These are phyloP conservation scores for Prunella vulgaris DNA, from an alignment of 257 asterid genomes.

Conservation along the genomic window DNA sequence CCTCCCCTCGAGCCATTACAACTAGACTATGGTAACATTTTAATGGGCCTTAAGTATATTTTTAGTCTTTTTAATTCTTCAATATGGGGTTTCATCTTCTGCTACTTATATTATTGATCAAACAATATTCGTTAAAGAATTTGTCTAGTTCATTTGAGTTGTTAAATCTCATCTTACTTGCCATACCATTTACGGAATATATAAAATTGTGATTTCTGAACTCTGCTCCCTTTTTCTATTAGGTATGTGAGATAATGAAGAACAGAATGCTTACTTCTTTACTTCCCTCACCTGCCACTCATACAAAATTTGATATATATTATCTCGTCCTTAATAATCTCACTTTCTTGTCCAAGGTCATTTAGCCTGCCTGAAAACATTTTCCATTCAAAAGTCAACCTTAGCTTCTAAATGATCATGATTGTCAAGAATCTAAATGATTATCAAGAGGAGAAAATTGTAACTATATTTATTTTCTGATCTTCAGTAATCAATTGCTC, in stretches of 20 bases:
- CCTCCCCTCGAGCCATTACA: slow-evolving; percentile 2
- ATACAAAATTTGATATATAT: neutral
- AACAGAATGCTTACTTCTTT: neutral
- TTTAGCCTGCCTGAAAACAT: neutral
- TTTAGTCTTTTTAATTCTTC: neutral
- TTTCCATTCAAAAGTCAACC: neutral
- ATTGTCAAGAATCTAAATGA: neutral
- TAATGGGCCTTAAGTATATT: neutral
- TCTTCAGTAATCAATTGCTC: slow-evolving; percentile 11
- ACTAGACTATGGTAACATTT: neutral
- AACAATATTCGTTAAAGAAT: neutral
- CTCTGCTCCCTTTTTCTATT: neutral
- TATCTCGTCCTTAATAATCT: neutral
- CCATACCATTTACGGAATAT: neutral
- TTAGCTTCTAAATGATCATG: slow-evolving; percentile 9
- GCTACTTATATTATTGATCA: neutral
- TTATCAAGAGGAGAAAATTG: slow-evolving; percentile 1
- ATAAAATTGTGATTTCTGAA: neutral
- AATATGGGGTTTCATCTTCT: neutral
- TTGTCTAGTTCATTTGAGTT: neutral
- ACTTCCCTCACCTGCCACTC: neutral
- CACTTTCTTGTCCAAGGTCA: neutral
- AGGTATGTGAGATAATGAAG: neutral
- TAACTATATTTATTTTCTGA: neutral
- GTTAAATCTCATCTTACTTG: neutral